These are phyloP conservation scores for Petunia secreta DNA, from an alignment of 257 asterid genomes.

Conservation along the genomic window DNA sequence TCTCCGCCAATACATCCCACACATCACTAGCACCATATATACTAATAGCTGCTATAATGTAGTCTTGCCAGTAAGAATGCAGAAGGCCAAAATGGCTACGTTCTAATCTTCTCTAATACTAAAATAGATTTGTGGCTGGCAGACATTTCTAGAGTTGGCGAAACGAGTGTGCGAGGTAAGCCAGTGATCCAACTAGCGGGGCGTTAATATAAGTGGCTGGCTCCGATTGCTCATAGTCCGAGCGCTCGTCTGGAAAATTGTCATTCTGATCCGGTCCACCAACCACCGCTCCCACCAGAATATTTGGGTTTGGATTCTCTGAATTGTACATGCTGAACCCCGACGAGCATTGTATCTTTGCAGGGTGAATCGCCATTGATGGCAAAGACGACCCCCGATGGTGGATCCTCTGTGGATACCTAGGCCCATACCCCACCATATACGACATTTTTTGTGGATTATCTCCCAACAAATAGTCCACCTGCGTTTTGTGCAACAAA, in stretches of 20 bases:
- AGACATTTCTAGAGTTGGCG: background rate
- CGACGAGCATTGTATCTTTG: constrained; percentile 40
- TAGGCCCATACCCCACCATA: constrained; percentile 57
- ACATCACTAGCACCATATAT: no score
- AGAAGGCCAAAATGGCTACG: background rate
- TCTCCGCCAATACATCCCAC: background rate
- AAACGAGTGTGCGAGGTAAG: constrained; percentile 39
- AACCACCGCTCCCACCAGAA: constrained; percentile 47
- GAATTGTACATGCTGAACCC: constrained; percentile 47
- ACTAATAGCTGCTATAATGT: background rate
- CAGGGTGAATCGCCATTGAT: constrained; percentile 35
- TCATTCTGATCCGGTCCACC: constrained; percentile 47
- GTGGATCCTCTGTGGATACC: constrained; percentile 50
- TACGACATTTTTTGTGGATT: constrained; percentile 50
- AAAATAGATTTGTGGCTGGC: background rate
- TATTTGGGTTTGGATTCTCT: constrained; percentile 41
- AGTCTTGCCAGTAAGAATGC: no score
- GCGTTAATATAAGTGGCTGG: constrained; percentile 57
- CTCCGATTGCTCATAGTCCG: constrained; percentile 40
- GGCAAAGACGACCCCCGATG: constrained; percentile 57
- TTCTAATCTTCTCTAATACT: background rate
- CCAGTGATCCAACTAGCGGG: constrained; percentile 54
- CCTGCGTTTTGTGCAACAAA: constrained; percentile 33
- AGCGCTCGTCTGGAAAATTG: constrained; percentile 37
- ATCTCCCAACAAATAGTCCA: constrained; percentile 51